phyloP scores from a whole-genome alignment of 2,329 filamentous ascomycete species.

The Colletotrichum magnum region DNA sequence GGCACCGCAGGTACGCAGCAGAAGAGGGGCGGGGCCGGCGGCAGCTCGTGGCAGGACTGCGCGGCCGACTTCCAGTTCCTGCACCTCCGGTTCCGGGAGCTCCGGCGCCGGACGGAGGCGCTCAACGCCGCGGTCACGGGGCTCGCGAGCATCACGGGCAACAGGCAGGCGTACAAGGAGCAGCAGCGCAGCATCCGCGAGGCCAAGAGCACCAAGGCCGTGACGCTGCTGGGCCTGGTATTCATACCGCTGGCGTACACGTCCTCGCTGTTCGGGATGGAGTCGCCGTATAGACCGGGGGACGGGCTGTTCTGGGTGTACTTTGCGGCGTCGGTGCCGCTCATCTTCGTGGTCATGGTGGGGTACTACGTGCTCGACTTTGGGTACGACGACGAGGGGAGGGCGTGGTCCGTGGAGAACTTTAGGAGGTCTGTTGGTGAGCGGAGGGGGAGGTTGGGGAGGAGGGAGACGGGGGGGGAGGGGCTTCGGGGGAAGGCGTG shows the following conservation, averaged over 20 bases:
- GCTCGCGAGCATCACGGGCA: constrained; percentile 45
- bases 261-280: constrained; percentile 44
- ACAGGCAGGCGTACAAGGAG: constrained; percentile 43
- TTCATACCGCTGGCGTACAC: constrained; percentile 45
- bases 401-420: constrained; percentile 41
- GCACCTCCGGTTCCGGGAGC: constrained; percentile 42
- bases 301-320: constrained; percentile 42
- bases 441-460: constrained; percentile 10
- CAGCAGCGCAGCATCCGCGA: constrained; percentile 46
- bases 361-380: constrained; percentile 44
- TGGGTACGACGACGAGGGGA: constrained; percentile 44
- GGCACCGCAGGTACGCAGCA: neutral
- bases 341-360: constrained; percentile 41
- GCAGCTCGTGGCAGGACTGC: constrained; percentile 40
- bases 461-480: neutral
- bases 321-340: constrained; percentile 41
- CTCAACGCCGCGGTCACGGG: constrained; percentile 45
- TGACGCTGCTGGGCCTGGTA: constrained; percentile 45
- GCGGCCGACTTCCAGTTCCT: constrained; percentile 44
- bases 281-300: constrained; percentile 43
- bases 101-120: constrained; percentile 43
- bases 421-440: constrained; percentile 28
- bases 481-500: neutral
- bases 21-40: constrained; percentile 3
- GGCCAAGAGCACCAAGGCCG: constrained; percentile 44